Percentiles rank a stretch among this genome's conserved stretches.
Conservation (phyloP, 345 rosid species). For the Eutrema yunnanense region DNA sequence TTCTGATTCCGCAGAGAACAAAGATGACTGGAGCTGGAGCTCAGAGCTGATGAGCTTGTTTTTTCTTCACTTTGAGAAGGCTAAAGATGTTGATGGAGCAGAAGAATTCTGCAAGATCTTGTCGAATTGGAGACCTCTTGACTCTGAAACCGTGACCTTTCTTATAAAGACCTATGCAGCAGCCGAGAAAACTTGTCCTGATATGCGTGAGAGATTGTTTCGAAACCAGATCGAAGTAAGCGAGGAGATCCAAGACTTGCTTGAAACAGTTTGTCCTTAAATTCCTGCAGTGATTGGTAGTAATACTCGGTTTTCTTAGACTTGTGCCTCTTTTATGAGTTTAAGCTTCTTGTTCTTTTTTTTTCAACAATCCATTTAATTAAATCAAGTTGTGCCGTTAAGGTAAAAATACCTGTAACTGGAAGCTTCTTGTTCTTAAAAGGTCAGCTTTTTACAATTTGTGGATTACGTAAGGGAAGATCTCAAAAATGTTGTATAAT, state of each 20-base stretch:
- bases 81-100: conserved; percentile 58
- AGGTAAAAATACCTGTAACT: too few relatives aligned
- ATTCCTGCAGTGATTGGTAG: not conserved
- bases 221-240: conserved; percentile 39
- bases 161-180: conserved; percentile 52
- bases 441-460: not conserved
- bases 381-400: too few relatives aligned
- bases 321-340: not conserved
- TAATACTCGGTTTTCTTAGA: not conserved
- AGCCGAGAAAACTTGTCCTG: conserved; percentile 54
- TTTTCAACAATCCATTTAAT: too few relatives aligned
- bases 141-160: conserved; percentile 26
- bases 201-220: conserved; percentile 46
- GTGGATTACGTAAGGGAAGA: not conserved
- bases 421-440: not conserved
- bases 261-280: conserved; percentile 39
- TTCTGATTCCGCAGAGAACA: conserved; percentile 16
- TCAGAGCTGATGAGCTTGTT: conserved; percentile 35
- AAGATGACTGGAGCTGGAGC: conserved; percentile 39
- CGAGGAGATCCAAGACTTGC: conserved; percentile 48
- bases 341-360: not conserved
- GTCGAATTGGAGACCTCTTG: conserved; percentile 32
- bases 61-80: conserved; percentile 35
- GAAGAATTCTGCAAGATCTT: conserved; percentile 42
- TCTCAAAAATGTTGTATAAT: not conserved